Percentiles rank a stretch among this genome's conserved stretches.
Evolutionary conservation across 257 asterid species (phyloP).

Genomic region (Lycium ferocissimum): DNA sequence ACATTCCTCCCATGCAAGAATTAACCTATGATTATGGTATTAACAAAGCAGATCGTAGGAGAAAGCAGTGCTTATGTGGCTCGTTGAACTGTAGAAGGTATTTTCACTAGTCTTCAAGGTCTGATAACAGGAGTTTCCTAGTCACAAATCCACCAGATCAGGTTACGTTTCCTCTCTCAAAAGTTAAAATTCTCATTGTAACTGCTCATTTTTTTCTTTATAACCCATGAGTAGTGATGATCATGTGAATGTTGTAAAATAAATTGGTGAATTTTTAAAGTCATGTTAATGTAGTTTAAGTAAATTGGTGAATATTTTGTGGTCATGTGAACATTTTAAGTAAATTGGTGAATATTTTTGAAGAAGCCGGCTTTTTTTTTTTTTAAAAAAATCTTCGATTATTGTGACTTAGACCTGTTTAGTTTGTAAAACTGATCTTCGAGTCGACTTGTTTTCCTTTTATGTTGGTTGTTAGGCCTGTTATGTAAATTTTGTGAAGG

Average conservation of each 20-base stretch:
- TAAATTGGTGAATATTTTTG: not conserved
- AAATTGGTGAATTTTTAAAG: not conserved
- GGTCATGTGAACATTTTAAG: not conserved
- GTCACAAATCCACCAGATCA: not conserved
- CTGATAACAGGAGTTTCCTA: not conserved
- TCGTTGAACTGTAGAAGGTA: constrained; percentile 78
- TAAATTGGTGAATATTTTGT: constrained; percentile 13
- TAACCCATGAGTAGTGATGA: not conserved
- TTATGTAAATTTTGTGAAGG: not conserved
- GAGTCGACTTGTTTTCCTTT: not conserved
- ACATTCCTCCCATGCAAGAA: constrained; percentile 97
- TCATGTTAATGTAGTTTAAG: not conserved
- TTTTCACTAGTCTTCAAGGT: constrained; percentile 53
- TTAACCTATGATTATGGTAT: constrained; percentile 84
- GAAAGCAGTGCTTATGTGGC: constrained; percentile 79
- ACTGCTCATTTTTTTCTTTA: not conserved
- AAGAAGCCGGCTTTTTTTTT: not conserved
- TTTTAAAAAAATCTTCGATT: not conserved
- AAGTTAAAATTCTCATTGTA: constrained; percentile 16
- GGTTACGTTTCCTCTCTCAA: constrained; percentile 17
- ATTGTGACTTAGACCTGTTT: not conserved
- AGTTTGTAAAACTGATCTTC: not conserved
- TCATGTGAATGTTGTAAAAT: not conserved
- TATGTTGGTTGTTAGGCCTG: not conserved
- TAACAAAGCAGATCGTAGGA: constrained; percentile 59